Percentiles rank a stretch among this genome's conserved stretches.
phyloP scores from a whole-genome alignment of 164 flowering plant genomes.

The Tinospora cordifolia region DNA sequence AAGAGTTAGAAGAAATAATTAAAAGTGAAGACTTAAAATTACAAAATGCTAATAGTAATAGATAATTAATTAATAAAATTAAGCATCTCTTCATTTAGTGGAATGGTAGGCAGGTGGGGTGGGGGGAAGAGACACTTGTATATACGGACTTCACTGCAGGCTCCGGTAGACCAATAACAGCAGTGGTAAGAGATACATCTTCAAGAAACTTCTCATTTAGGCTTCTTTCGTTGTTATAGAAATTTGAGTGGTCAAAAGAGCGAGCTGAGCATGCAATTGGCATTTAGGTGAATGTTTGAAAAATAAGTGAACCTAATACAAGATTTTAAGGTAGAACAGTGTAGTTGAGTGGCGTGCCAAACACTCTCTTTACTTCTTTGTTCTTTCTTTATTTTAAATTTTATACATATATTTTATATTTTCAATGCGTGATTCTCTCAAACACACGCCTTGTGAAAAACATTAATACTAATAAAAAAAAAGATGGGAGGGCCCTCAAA shows the following conservation, averaged over 20 bases:
- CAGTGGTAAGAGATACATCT: not conserved
- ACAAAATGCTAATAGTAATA: no score
- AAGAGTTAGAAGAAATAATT: no score
- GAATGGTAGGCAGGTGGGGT: not conserved
- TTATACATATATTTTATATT: not conserved
- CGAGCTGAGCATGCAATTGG: not conserved
- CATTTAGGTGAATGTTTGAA: not conserved
- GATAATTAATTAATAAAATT: no score
- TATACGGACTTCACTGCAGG: no score
- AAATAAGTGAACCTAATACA: not conserved
- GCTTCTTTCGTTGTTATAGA: not conserved
- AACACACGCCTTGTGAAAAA: not conserved
- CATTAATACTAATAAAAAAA: no score
- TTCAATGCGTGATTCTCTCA: constrained; percentile 1
- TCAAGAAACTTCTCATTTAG: not conserved
- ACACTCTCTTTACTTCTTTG: not conserved
- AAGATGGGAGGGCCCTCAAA: no score
- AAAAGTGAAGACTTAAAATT: no score
- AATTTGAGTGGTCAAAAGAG: not conserved
- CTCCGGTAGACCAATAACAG: no score
- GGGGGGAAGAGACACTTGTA: not conserved
- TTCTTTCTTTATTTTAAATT: not conserved
- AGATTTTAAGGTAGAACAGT: not conserved
- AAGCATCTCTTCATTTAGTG: not conserved
- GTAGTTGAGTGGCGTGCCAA: constrained; percentile 1